Evolutionary conservation across 169 alveolate species (phyloP), one percentile per base, ranked within the genome.

Genomic region (Cryptosporidium parvum): DNA sequence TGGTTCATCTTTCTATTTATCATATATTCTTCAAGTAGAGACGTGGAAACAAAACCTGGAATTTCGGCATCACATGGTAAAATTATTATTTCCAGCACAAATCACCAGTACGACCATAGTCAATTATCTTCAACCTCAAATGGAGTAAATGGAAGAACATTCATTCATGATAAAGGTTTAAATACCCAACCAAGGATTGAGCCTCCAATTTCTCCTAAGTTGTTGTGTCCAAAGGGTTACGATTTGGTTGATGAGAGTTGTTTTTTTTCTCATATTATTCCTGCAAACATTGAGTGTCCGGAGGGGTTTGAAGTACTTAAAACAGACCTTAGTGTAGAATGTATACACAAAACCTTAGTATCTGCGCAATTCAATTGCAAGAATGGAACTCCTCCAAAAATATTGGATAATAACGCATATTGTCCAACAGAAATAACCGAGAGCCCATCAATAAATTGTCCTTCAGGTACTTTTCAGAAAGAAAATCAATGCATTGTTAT

Each of bases 241-340:
- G 89, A 80, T 23, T 65, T 80, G 39, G 23, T 80, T 26, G 75
- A 61, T 37, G 89, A 37, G 1, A 62, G 33, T 26, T 80, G 89
- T 21, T 26, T 80, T 8, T 80, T 80, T 61, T 35, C 65, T 9
- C 89, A 80, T 18, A 62, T 73, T 3, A 65, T 80, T 21, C 80
- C 89, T 62, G 80, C 89, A 42, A 80, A 80, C 65, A 35, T 80
- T 26, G 89, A 80, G 21, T 80, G 89, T 45, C 89, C 89, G 6
- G 53, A 65, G 6, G 75, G 68, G n/a, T 80, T 29, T 44, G 89
- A 80, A n/a, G 75, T 80, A 21, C 62, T 44, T n/a, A 80, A 42
- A n/a, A 65, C 39, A 3, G 69, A 80, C 7, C 18, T 62, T 6
- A 80, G 48, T 16, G 18, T 80, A 33, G 89, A 80, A 33, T 80